These are phyloP conservation scores for Ganoderma boninense DNA, from an alignment of 1,284 basidiomycete species.

Conservation along the genomic window DNA sequence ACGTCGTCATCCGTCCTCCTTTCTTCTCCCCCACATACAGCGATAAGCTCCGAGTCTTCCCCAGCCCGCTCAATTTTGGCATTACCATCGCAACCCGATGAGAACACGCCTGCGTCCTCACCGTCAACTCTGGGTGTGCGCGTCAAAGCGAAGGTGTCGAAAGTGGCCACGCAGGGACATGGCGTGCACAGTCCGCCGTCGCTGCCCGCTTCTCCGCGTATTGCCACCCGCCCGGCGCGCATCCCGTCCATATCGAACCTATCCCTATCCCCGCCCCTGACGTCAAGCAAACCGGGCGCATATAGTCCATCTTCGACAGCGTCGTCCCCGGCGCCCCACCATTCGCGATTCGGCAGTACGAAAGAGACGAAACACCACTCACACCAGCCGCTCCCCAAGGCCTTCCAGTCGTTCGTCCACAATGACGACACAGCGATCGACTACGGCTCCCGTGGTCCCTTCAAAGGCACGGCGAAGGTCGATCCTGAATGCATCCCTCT, in stretches of 20 bases:
- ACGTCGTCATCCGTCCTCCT: conserved; percentile 37
- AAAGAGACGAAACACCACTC: conserved; percentile 34
- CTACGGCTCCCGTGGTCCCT: conserved; percentile 29
- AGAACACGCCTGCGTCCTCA: conserved; percentile 31
- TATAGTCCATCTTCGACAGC: conserved; percentile 32
- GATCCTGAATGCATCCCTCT: conserved; percentile 63
- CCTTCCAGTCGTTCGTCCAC: conserved; percentile 31
- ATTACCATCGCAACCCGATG: conserved; percentile 29
- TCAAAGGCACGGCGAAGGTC: conserved; percentile 46
- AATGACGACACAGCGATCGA: conserved; percentile 44
- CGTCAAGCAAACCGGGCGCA: conserved; percentile 26
- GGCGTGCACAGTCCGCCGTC: conserved; percentile 31
- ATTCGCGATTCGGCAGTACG: conserved; percentile 34
- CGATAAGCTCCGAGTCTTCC: conserved; percentile 25
- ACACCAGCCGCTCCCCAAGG: conserved; percentile 34
- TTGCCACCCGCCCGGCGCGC: conserved; percentile 35
- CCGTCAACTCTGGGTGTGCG: conserved; percentile 32
- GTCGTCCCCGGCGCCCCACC: conserved; percentile 23
- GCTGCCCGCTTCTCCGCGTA: conserved; percentile 32
- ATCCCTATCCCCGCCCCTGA: conserved; percentile 37
- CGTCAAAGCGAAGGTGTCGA: conserved; percentile 42
- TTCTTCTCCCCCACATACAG: conserved; percentile 28
- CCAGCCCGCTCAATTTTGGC: conserved; percentile 31
- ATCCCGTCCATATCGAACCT: conserved; percentile 40
- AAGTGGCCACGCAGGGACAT: conserved; percentile 27